Base-by-base conservation (phyloP, 208 protist species). In the Trypanosoma melophagium region DNA sequence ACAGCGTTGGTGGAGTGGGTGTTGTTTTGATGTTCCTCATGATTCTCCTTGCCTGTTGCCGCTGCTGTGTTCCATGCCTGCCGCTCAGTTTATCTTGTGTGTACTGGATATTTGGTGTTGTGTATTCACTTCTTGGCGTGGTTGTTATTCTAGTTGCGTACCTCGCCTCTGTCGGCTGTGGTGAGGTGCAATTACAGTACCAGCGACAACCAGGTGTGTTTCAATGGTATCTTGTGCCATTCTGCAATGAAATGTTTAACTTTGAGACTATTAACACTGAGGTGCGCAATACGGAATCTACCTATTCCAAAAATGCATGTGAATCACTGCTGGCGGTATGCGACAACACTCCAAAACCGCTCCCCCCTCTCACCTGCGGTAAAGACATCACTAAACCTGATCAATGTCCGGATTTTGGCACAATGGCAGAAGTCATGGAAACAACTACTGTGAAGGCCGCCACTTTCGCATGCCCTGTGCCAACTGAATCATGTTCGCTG, bases 351-450 rank as follows among this genome's bases (percentile, higher is more conserved):
- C 57, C 40, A 35, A 12, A 51, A n/a, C 5, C 50, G 1, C 16
- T 22, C 1, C 13, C 52, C 42, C 51, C 41, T 9, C 31, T 69
- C 16, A 42, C 25, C 17, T 69, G 61, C 31, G 55, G 55, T 25
- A 58, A 58, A 9, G 31, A 24, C 50, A 68, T 75, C n/a, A 66
- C 69, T n/a, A 44, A 28, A 55, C 25, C 61, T 12, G 47, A 71
- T 58, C 60, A 74, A 24, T 93, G 87, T 62, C 28, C 71, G 7
- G 50, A 89, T 72, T 58, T 71, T 21, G 49, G 35, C 3, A 50
- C 28, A 7, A 64, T 59, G 35, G 35, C 25, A 28, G 44, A 13
- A 17, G 55, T 64, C 13, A 0, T 71, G n/a, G 19, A 45, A 7
- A 25, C 1, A 1, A 64, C 47, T 10, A n/a, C 31, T 3, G 38